phyloP scores from a whole-genome alignment of 129 eudicot genomes.

The Ambrosia trifida region DNA sequence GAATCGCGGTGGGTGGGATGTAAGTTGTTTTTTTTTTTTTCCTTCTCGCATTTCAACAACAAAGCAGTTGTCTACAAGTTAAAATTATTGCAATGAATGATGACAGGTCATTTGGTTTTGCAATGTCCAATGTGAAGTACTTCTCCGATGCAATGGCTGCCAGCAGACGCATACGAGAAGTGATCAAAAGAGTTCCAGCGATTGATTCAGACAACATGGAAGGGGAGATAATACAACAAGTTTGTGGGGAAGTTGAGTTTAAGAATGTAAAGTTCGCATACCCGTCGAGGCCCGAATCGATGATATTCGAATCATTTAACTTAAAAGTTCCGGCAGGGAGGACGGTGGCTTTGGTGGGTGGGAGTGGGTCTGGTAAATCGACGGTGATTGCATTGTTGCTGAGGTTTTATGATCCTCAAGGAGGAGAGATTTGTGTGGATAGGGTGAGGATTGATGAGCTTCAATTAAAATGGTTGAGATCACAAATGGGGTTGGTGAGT shows the following conservation, averaged over 20 bases:
- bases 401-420: constrained; percentile 78
- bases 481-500: constrained; percentile 93
- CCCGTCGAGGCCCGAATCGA: constrained; percentile 64
- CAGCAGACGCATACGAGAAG: constrained; percentile 58
- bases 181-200: constrained; percentile 59
- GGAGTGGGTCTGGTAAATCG: constrained; percentile 88
- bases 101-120: constrained; percentile 64
- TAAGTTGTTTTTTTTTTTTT: constrained; percentile 35
- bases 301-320: constrained; percentile 46
- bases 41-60: constrained; percentile 4
- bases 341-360: constrained; percentile 75
- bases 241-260: constrained; percentile 59
- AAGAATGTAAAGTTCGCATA: constrained; percentile 52
- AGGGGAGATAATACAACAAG: constrained; percentile 48
- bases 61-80: not conserved
- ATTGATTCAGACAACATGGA: constrained; percentile 73
- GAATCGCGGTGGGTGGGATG: constrained; percentile 39
- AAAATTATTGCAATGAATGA: not conserved
- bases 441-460: constrained; percentile 63
- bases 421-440: constrained; percentile 64
- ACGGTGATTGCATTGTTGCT: constrained; percentile 66
- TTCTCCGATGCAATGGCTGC: constrained; percentile 77
- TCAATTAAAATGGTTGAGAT: constrained; percentile 85
- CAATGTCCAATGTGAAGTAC: constrained; percentile 60
- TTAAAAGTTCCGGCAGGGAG: constrained; percentile 61